Conservation (phyloP, 129 eudicot species). For the Dittrichia graveolens region DNA sequence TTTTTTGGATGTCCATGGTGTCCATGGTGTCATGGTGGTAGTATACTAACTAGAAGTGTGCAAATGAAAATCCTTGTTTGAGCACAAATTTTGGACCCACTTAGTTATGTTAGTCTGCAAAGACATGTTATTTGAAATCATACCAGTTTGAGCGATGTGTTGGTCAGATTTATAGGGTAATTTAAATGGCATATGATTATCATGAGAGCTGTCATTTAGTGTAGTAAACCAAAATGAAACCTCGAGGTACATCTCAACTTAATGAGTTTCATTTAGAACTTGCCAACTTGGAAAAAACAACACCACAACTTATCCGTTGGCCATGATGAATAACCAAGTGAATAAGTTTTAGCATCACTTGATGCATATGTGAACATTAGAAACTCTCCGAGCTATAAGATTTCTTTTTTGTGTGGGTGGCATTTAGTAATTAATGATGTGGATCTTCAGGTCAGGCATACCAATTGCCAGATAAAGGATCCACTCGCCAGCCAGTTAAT, state of each 20-base stretch:
- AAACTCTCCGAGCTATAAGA: no score
- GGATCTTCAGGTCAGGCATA: constrained; percentile 32
- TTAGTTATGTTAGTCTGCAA: no score
- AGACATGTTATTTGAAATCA: no score
- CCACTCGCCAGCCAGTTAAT: constrained; percentile 25
- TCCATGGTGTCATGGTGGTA: no score
- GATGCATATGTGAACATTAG: not conserved
- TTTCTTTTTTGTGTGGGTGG: not conserved
- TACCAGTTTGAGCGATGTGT: no score
- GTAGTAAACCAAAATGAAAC: not conserved
- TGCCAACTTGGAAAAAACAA: constrained; percentile 12
- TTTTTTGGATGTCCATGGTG: no score
- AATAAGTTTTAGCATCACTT: constrained; percentile 13
- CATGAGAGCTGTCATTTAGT: not conserved
- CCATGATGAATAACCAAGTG: not conserved
- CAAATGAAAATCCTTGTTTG: no score
- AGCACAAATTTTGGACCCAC: no score
- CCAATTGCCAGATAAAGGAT: constrained; percentile 25
- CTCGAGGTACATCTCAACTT: not conserved
- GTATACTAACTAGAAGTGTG: no score
- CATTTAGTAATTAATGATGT: constrained; percentile 16
- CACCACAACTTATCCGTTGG: not conserved
- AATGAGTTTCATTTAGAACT: not conserved
- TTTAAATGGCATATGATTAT: not conserved
- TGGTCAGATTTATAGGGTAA: not conserved